Conservation (phyloP, 306 rosid genomes). For the Bauhinia variegata region DNA sequence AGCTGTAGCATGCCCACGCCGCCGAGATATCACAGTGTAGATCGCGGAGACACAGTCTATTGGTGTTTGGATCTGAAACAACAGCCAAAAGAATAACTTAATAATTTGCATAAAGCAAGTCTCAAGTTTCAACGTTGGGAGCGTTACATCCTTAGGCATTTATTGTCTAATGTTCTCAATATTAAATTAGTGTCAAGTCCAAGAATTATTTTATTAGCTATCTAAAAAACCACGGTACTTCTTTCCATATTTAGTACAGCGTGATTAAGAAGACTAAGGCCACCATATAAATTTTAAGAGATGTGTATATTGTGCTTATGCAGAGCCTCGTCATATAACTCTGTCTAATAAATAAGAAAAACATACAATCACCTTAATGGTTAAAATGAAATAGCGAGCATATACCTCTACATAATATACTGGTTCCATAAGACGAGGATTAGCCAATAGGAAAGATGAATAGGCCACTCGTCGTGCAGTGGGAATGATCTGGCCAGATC, state of each 20-base stretch:
- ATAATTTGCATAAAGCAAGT: slow-evolving; percentile 30
- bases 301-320: background rate
- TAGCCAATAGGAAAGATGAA: slow-evolving; percentile 95
- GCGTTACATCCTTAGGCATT: too few relatives aligned
- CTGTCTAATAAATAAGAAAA: background rate
- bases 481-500: slow-evolving; percentile 94
- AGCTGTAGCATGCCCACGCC: slow-evolving; percentile 99
- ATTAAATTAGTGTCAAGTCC: too few relatives aligned
- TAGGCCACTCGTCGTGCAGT: slow-evolving; percentile 93
- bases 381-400: slow-evolving; percentile 13
- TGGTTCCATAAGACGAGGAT: slow-evolving; percentile 98
- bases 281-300: slow-evolving; percentile 1
- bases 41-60: slow-evolving; percentile 98
- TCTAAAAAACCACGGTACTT: slow-evolving; percentile 7
- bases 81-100: slow-evolving; percentile 30
- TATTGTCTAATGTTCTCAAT: too few relatives aligned
- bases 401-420: slow-evolving; percentile 90
- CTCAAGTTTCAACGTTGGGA: background rate
- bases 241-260: slow-evolving; percentile 1
- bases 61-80: slow-evolving; percentile 94
- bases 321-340: background rate
- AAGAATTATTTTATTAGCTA: too few relatives aligned
- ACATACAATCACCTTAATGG: slow-evolving; percentile 17
- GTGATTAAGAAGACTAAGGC: background rate
- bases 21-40: slow-evolving; percentile 93